phyloP scores from a whole-genome alignment of 805 yeast species.

The Candida maris region DNA sequence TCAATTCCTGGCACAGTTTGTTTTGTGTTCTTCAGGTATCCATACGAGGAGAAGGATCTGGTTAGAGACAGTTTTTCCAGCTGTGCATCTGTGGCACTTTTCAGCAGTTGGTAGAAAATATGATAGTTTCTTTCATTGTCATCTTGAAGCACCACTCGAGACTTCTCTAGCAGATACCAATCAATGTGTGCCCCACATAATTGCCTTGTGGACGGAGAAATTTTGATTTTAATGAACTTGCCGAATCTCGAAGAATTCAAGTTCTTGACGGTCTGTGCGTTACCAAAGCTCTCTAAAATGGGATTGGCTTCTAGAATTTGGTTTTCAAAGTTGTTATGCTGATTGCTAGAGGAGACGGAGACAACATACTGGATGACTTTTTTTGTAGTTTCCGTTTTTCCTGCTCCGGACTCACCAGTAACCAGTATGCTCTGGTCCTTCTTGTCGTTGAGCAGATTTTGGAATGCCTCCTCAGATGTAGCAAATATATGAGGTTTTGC shows the following conservation, averaged over 20 bases:
- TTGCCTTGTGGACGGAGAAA: slow-evolving; percentile 51
- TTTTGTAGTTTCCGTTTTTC: slow-evolving; percentile 96
- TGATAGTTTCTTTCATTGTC: slow-evolving; percentile 86
- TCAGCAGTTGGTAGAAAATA: slow-evolving; percentile 80
- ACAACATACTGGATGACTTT: slow-evolving; percentile 90
- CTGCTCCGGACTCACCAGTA: slow-evolving; percentile 99
- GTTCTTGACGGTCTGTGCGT: slow-evolving; percentile 91
- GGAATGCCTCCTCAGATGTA: slow-evolving; percentile 80
- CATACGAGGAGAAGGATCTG: slow-evolving; percentile 40
- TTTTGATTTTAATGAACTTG: slow-evolving; percentile 85
- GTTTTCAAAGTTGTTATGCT: slow-evolving; percentile 53
- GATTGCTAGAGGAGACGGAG: slow-evolving; percentile 49
- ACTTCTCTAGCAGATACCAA: slow-evolving; percentile 90
- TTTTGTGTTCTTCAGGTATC: slow-evolving; percentile 56
- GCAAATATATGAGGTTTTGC: slow-evolving; percentile 86
- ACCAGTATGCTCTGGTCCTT: slow-evolving; percentile 88
- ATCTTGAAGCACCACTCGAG: slow-evolving; percentile 81
- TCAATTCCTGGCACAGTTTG: slow-evolving; percentile 66
- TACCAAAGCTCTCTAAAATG: slow-evolving; percentile 92
- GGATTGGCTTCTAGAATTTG: slow-evolving; percentile 94
- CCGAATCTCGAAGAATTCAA: slow-evolving; percentile 96
- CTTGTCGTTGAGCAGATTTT: slow-evolving; percentile 62
- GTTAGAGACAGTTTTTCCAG: slow-evolving; percentile 45
- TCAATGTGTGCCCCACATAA: slow-evolving; percentile 90
- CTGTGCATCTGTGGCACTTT: slow-evolving; percentile 56